Conservation (phyloP, 2,329 filamentous ascomycete genomes). For the Cercospora sp. region DNA sequence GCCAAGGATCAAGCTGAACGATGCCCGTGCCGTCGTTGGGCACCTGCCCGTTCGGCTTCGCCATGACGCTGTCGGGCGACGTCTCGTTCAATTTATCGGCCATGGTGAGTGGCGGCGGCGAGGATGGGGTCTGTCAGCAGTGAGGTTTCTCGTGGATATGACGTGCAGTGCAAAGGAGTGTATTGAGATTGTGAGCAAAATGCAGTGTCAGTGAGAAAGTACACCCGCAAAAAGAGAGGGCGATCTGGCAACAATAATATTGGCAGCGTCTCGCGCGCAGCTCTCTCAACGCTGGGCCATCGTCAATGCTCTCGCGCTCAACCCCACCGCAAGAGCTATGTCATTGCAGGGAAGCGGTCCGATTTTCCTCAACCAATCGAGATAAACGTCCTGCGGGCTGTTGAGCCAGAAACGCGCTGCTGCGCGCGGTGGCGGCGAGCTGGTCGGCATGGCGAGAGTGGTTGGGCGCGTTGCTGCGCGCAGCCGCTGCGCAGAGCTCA, state of each 20-base stretch:
- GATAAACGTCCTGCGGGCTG: background rate
- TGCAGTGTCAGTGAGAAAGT: background rate
- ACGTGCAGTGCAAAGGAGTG: background rate
- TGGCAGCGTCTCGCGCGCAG: background rate
- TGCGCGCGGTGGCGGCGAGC: background rate
- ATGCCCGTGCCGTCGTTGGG: constrained; percentile 78
- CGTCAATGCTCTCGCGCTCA: constrained; percentile 8
- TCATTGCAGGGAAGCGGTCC: constrained; percentile 15
- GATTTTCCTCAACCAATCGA: constrained; percentile 14
- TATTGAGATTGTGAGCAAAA: background rate
- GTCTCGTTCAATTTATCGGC: constrained; percentile 45
- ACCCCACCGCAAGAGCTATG: constrained; percentile 8
- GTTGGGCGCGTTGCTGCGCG: constrained; percentile 13
- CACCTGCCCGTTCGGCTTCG: constrained; percentile 52
- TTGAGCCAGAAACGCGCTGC: background rate
- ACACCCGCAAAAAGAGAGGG: background rate
- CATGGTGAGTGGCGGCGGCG: constrained; percentile 33
- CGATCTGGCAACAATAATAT: background rate
- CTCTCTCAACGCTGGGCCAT: constrained; percentile 1
- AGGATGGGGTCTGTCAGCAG: background rate
- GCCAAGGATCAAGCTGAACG: constrained; percentile 81
- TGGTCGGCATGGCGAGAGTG: background rate
- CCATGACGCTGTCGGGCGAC: constrained; percentile 48
- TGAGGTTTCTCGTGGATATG: background rate
- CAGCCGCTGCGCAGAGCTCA: constrained; percentile 11